Evolutionary conservation across 2,329 filamentous ascomycete species (phyloP).

Genomic region (Scedosporium dehoogii): DNA sequence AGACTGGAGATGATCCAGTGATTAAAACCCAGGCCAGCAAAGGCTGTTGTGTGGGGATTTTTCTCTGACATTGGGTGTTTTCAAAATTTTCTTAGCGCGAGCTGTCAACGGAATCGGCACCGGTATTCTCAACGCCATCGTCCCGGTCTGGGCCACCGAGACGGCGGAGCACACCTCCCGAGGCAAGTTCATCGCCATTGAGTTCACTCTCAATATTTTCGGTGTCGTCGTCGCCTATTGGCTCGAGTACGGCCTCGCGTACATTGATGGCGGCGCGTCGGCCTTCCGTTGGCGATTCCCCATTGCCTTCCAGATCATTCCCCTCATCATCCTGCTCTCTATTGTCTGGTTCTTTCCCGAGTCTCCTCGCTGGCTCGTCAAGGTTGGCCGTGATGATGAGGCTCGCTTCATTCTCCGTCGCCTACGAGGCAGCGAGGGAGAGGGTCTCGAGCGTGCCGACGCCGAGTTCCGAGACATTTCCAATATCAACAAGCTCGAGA

Average conservation of each 20-base stretch:
- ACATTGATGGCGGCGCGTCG: constrained; percentile 46
- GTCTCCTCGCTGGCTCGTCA: constrained; percentile 57
- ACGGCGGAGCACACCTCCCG: constrained; percentile 57
- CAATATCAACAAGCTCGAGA: constrained; percentile 52
- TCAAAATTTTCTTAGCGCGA: constrained; percentile 28
- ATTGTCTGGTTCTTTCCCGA: constrained; percentile 60
- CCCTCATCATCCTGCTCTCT: constrained; percentile 45
- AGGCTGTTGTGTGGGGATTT: too few relatives aligned
- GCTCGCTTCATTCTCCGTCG: constrained; percentile 54
- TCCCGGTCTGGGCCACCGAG: constrained; percentile 63
- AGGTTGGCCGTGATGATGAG: constrained; percentile 56
- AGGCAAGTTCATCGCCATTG: constrained; percentile 60
- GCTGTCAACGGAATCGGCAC: constrained; percentile 57
- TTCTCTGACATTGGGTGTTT: not conserved
- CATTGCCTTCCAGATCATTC: constrained; percentile 59
- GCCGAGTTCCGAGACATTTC: constrained; percentile 60
- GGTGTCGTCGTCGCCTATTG: constrained; percentile 43
- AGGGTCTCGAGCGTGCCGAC: constrained; percentile 43
- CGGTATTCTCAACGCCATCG: constrained; percentile 60
- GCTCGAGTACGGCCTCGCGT: constrained; percentile 38
- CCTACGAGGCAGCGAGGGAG: constrained; percentile 48
- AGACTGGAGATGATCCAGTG: not conserved
- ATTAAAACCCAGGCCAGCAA: too few relatives aligned
- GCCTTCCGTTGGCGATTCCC: constrained; percentile 59
- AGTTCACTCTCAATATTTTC: constrained; percentile 66